Percentiles rank a stretch among this genome's conserved stretches.
These are phyloP conservation scores for Copromyces sp. DNA, from an alignment of 495 filamentous ascomycete genomes.

Conservation along the genomic window DNA sequence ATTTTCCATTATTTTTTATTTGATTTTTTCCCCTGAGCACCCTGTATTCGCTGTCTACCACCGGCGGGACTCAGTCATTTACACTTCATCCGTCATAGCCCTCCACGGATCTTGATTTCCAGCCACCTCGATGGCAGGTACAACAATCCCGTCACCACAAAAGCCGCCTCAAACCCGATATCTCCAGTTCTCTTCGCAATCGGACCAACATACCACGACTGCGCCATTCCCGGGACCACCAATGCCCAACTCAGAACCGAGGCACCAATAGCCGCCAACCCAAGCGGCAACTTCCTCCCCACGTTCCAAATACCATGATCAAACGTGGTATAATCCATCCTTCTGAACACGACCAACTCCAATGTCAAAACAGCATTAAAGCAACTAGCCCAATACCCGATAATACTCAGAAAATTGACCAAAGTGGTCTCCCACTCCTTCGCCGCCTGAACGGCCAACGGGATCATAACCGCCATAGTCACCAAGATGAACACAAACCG, in stretches of 20 bases:
- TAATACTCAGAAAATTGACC: slow-evolving; percentile 41
- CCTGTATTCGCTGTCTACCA: background rate
- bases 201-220: slow-evolving; percentile 43
- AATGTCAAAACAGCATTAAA: slow-evolving; percentile 37
- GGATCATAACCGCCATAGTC: slow-evolving; percentile 37
- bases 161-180: slow-evolving; percentile 44
- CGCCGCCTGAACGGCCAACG: slow-evolving; percentile 37
- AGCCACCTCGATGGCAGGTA: slow-evolving; percentile 34
- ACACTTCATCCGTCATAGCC: slow-evolving; percentile 6
- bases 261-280: slow-evolving; percentile 32
- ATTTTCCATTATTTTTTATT: too few relatives aligned
- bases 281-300: slow-evolving; percentile 33
- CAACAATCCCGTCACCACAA: slow-evolving; percentile 34
- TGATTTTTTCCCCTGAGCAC: background rate
- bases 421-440: slow-evolving; percentile 38
- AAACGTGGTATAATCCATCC: slow-evolving; percentile 27
- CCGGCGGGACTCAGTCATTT: background rate
- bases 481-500: slow-evolving; percentile 33
- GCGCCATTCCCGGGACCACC: slow-evolving; percentile 41
- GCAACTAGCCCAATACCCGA: slow-evolving; percentile 45
- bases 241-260: slow-evolving; percentile 27
- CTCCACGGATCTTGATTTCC: slow-evolving; percentile 24
- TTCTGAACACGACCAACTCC: slow-evolving; percentile 38
- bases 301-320: slow-evolving; percentile 39
- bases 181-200: slow-evolving; percentile 42